phyloP scores from a whole-genome alignment of 2,329 filamentous ascomycete genomes.

The Fusarium concolor region DNA sequence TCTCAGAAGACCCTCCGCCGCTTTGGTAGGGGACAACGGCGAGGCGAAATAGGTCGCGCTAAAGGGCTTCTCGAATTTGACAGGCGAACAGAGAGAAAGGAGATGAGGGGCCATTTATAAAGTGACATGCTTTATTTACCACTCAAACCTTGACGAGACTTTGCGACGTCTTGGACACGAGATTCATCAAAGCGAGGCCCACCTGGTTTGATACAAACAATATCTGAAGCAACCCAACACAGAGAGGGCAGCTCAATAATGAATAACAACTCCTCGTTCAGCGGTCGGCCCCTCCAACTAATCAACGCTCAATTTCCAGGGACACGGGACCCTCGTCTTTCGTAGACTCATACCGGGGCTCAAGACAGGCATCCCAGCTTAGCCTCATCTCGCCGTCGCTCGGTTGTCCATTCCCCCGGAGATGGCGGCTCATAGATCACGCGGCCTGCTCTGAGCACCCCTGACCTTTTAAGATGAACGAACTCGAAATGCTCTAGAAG shows the following conservation, averaged over 20 bases:
- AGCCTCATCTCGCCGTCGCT: conserved; percentile 41
- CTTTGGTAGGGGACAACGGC: conserved; percentile 16
- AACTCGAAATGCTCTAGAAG: conserved; percentile 41
- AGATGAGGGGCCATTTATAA: conserved; percentile 16
- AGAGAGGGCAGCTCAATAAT: not conserved
- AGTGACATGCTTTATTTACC: conserved; percentile 12
- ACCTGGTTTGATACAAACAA: conserved; percentile 8
- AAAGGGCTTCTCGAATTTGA: conserved; percentile 35
- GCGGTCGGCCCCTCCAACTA: conserved; percentile 17
- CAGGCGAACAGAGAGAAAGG: conserved; percentile 14
- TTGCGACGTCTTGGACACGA: conserved; percentile 7
- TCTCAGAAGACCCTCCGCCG: conserved; percentile 1
- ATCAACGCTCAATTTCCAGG: conserved; percentile 44
- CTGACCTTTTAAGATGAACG: conserved; percentile 37
- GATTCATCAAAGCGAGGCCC: conserved; percentile 18
- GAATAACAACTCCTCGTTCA: conserved; percentile 12
- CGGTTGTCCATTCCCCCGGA: conserved; percentile 34
- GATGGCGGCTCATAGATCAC: conserved; percentile 47
- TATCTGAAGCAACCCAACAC: not conserved
- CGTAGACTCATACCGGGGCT: too few relatives aligned
- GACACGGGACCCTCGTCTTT: conserved; percentile 21
- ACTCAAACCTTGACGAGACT: conserved; percentile 2
- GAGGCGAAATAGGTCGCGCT: conserved; percentile 26
- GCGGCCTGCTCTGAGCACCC: conserved; percentile 34
- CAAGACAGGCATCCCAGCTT: conserved; percentile 27